Percentiles rank a stretch among this genome's conserved stretches.
phyloP scores from a whole-genome alignment of 768 basidiomycete genomes.

The Nidula microcarpa region DNA sequence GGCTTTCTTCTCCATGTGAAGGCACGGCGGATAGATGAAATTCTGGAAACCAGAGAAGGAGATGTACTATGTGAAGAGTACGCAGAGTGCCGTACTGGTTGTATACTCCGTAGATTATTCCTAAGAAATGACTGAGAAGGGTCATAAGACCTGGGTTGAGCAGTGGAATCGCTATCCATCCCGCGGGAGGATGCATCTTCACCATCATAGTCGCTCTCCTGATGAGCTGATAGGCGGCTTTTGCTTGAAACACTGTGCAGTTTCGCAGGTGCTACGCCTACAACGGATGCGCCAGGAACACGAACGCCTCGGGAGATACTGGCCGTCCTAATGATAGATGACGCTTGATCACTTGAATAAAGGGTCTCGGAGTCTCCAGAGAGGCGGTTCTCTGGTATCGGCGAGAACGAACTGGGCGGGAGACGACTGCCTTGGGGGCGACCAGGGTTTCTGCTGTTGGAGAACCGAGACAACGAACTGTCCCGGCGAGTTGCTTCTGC shows the following conservation, averaged over 20 bases:
- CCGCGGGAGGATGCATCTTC: background rate
- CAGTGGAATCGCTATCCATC: background rate
- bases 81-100: conserved; percentile 30
- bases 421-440: conserved; percentile 17
- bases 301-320: conserved; percentile 14
- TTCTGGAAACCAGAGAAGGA: conserved; percentile 48
- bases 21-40: conserved; percentile 37
- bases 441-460: background rate
- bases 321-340: conserved; percentile 19
- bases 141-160: background rate
- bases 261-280: conserved; percentile 28
- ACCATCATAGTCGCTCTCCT: background rate
- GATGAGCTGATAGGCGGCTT: background rate
- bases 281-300: conserved; percentile 17
- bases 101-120: background rate
- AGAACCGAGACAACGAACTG: conserved; percentile 3
- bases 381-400: conserved; percentile 18
- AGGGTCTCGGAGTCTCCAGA: conserved; percentile 38
- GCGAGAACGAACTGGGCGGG: conserved; percentile 32
- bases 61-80: conserved; percentile 44
- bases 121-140: background rate
- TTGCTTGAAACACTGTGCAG: conserved; percentile 18
- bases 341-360: conserved; percentile 24
- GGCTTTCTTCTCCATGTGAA: conserved; percentile 50
- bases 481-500: conserved; percentile 5